Evolutionary conservation across 768 basidiomycete genomes (phyloP).

Genomic region (Epithele typhae): DNA sequence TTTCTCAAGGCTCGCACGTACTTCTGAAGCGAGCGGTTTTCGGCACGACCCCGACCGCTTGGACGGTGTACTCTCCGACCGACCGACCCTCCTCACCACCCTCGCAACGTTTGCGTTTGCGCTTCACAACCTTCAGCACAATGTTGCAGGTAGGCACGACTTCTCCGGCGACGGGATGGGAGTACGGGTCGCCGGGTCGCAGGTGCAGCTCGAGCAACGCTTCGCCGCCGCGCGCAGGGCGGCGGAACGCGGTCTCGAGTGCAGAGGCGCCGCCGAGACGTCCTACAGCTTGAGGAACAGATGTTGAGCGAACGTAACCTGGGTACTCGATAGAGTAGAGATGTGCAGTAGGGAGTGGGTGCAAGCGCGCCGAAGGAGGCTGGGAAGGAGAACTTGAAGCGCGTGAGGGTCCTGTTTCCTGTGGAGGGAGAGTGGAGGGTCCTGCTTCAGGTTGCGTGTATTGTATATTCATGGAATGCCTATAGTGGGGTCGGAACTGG

Average conservation of each 20-base stretch:
- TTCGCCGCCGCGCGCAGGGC: conserved; percentile 49
- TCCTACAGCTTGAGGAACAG: conserved; percentile 57
- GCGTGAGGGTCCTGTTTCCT: no score
- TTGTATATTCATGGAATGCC: no score
- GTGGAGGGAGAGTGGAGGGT: no score
- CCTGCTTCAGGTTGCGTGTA: no score
- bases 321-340: conserved; percentile 90
- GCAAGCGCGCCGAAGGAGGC: conserved; percentile 39
- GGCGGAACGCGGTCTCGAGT: conserved; percentile 75
- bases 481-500: no score
- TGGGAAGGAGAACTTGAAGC: no score
- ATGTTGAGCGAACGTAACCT: conserved; percentile 67
- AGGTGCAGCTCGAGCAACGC: conserved; percentile 73
- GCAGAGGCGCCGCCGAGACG: conserved; percentile 66
- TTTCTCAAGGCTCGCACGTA: no score
- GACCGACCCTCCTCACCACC: conserved; percentile 25
- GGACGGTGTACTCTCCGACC: conserved; percentile 68
- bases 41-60: conserved; percentile 68
- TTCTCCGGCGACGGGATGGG: conserved; percentile 83
- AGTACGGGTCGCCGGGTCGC: conserved; percentile 68
- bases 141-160: conserved; percentile 74
- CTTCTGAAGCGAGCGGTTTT: conserved; percentile 90
- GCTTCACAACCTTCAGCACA: conserved; percentile 78
- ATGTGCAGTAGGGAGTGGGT: conserved; percentile 48
- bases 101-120: conserved; percentile 45